Conservation (phyloP, 2,329 filamentous ascomycete genomes). For the Scytalidium lignicola region DNA sequence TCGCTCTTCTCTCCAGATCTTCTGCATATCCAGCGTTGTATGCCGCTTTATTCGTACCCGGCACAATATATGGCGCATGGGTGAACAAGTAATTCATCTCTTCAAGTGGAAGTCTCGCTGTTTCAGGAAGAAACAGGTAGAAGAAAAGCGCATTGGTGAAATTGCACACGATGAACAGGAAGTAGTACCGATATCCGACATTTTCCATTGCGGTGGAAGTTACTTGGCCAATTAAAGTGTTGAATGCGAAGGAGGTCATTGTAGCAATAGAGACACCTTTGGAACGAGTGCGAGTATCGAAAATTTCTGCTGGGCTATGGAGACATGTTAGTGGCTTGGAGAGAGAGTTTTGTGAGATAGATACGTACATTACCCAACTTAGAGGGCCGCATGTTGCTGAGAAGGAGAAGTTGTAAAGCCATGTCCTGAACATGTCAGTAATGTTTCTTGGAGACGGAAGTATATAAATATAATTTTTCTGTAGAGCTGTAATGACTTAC, state of each 20-base stretch:
- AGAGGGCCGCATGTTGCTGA: slow-evolving; percentile 65
- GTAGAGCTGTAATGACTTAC: slow-evolving; percentile 6
- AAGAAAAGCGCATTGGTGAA: slow-evolving; percentile 61
- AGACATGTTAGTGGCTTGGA: neutral
- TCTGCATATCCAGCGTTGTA: slow-evolving; percentile 40
- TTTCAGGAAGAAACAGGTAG: slow-evolving; percentile 64
- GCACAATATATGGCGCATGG: slow-evolving; percentile 59
- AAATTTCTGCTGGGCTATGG: slow-evolving; percentile 60
- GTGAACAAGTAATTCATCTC: slow-evolving; percentile 65
- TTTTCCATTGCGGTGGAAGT: slow-evolving; percentile 50
- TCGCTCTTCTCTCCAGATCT: slow-evolving; percentile 55
- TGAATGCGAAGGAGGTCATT: slow-evolving; percentile 70
- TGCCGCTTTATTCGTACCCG: slow-evolving; percentile 47
- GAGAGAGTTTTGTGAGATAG: neutral
- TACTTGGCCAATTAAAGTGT: slow-evolving; percentile 69
- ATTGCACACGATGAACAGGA: slow-evolving; percentile 62
- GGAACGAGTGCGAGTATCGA: slow-evolving; percentile 69
- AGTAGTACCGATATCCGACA: slow-evolving; percentile 43
- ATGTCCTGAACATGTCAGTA: slow-evolving; percentile 43
- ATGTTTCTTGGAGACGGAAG: neutral
- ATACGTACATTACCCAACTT: slow-evolving; percentile 41
- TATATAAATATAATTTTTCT: too few species aligned
- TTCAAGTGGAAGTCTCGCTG: slow-evolving; percentile 57
- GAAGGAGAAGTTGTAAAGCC: slow-evolving; percentile 78
- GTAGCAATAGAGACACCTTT: slow-evolving; percentile 72